Evolutionary conservation across 208 protist species (phyloP).

Genomic region (Trypanosoma lewisi): DNA sequence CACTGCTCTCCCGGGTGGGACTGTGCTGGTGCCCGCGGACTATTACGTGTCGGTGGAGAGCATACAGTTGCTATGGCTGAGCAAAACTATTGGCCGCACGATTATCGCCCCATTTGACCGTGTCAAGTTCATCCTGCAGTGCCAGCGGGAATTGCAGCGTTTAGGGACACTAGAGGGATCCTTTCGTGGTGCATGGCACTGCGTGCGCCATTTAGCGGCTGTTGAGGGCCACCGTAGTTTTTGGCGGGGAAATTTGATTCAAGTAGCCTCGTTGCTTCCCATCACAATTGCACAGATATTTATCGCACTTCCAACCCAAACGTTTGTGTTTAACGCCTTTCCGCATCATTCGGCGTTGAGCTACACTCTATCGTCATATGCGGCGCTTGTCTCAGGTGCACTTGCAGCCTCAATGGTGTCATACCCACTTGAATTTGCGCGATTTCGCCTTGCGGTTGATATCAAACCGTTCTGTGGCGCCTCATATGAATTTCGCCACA

Average conservation of each 20-base stretch:
- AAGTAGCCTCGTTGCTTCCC: conserved; percentile 66
- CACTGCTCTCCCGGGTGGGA: conserved; percentile 2
- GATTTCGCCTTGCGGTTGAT: conserved; percentile 80
- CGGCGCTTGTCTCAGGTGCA: conserved; percentile 42
- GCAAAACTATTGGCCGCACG: conserved; percentile 44
- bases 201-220: conserved; percentile 44
- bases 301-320: conserved; percentile 57
- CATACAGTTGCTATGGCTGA: conserved; percentile 53
- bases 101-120: conserved; percentile 75
- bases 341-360: conserved; percentile 31
- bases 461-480: conserved; percentile 48
- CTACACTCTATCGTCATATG: conserved; percentile 51
- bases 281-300: conserved; percentile 67
- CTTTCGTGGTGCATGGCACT: conserved; percentile 57
- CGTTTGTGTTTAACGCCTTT: conserved; percentile 51
- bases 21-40: conserved; percentile 9
- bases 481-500: conserved; percentile 69
- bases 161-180: conserved; percentile 39
- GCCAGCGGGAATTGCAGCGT: conserved; percentile 66
- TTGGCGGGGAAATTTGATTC: conserved; percentile 81
- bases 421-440: conserved; percentile 80
- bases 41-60: conserved; percentile 50
- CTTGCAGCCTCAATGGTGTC: conserved; percentile 50
- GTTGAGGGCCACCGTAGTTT: conserved; percentile 65
- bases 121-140: conserved; percentile 85